Conservation (phyloP, 371 early-diverging fungal species). For the Phascolomyces articulosus region DNA sequence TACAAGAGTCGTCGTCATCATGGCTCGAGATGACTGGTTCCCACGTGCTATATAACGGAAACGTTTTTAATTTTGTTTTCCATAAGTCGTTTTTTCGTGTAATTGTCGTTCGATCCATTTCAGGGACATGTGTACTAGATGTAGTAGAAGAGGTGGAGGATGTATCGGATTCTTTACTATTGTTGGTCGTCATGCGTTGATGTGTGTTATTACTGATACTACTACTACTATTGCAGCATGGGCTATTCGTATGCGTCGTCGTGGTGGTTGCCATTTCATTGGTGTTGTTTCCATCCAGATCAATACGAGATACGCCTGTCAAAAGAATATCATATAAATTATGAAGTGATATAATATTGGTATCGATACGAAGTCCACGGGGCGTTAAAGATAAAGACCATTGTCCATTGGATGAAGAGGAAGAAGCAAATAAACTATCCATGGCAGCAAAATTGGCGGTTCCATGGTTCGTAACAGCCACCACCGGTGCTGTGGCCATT, state of each 20-base stretch:
- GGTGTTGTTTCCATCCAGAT: background rate
- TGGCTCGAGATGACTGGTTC: constrained; percentile 17
- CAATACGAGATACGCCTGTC: constrained; percentile 26
- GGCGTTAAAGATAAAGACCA: constrained; percentile 49
- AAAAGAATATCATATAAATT: constrained; percentile 43
- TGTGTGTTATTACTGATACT: background rate
- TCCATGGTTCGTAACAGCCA: too few relatives aligned
- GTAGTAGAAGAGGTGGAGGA: background rate
- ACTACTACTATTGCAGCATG: background rate
- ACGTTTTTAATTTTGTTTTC: constrained; percentile 32
- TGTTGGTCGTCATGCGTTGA: background rate
- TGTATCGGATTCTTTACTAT: background rate
- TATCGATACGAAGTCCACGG: constrained; percentile 45
- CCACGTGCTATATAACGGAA: constrained; percentile 54
- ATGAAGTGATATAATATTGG: constrained; percentile 43
- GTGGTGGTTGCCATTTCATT: constrained; percentile 18
- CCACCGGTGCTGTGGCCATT: too few relatives aligned
- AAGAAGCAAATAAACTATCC: constrained; percentile 5
- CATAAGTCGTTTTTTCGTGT: constrained; percentile 21
- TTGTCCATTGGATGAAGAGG: constrained; percentile 1
- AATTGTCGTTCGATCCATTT: constrained; percentile 15
- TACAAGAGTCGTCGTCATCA: too few relatives aligned
- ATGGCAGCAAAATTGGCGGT: background rate
- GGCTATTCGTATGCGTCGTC: constrained; percentile 19
- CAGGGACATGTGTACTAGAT: background rate